Evolutionary conservation across 2,329 filamentous ascomycete species (phyloP).

Genomic region (Madurella mycetomatis): DNA sequence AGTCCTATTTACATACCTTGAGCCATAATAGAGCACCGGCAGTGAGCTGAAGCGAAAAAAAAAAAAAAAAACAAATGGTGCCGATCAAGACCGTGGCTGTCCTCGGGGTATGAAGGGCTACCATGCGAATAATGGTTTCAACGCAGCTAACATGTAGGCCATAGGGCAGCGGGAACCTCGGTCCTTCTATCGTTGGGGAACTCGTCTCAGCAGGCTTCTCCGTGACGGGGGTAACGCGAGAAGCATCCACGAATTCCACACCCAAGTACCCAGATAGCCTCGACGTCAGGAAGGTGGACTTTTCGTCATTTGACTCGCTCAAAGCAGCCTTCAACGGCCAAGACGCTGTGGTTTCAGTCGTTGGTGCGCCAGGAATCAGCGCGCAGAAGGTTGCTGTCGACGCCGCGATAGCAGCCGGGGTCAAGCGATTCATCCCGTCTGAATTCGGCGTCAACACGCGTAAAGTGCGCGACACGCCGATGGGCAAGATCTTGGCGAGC

Average conservation of each 20-base stretch:
- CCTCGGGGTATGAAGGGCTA: slow-evolving; percentile 31
- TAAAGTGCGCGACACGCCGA: slow-evolving; percentile 22
- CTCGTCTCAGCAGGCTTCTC: slow-evolving; percentile 40
- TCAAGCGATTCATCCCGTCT: slow-evolving; percentile 54
- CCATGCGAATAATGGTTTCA: not conserved
- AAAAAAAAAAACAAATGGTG: slow-evolving; percentile 12
- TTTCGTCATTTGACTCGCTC: slow-evolving; percentile 40
- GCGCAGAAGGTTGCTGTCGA: slow-evolving; percentile 49
- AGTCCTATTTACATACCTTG: not conserved
- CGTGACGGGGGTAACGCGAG: slow-evolving; percentile 48
- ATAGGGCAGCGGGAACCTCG: slow-evolving; percentile 34
- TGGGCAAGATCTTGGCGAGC: slow-evolving; percentile 27
- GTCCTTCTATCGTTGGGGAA: slow-evolving; percentile 28
- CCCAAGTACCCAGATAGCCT: slow-evolving; percentile 32
- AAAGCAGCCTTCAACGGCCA: slow-evolving; percentile 45
- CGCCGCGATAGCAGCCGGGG: slow-evolving; percentile 51
- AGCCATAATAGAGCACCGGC: not conserved
- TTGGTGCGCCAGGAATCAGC: slow-evolving; percentile 40
- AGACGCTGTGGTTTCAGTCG: slow-evolving; percentile 51
- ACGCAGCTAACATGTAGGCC: not conserved
- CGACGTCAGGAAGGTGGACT: slow-evolving; percentile 44
- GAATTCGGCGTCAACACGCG: slow-evolving; percentile 44
- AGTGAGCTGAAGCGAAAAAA: not conserved
- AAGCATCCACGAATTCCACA: slow-evolving; percentile 34
- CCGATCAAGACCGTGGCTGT: slow-evolving; percentile 34